These are phyloP conservation scores for Coemansia sp. DNA, from an alignment of 192 early-diverging fungal genomes.

Conservation along the genomic window DNA sequence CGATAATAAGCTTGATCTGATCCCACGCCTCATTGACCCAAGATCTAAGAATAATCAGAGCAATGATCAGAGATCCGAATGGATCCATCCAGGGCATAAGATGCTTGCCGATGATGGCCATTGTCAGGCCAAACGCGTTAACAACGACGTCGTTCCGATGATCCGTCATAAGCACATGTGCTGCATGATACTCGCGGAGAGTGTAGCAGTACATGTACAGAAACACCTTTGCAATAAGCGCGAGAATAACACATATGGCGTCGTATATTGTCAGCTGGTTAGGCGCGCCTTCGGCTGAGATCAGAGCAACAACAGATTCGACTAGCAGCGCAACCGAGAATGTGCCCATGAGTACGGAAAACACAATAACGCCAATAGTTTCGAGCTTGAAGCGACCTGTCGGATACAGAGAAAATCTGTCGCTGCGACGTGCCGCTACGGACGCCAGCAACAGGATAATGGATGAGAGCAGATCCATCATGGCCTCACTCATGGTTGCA, in stretches of 20 bases:
- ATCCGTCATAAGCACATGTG: conserved; percentile 64
- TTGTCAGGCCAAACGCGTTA: conserved; percentile 67
- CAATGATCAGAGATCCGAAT: conserved; percentile 64
- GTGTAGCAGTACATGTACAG: conserved; percentile 69
- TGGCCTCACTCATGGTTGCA: conserved; percentile 77
- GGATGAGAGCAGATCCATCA: conserved; percentile 75
- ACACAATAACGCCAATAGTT: conserved; percentile 76
- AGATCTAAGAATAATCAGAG: conserved; percentile 65
- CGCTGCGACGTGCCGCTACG: conserved; percentile 55
- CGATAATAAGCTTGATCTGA: conserved; percentile 74
- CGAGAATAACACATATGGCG: conserved; percentile 55
- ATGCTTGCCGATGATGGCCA: conserved; percentile 60
- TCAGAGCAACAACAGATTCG: conserved; percentile 62
- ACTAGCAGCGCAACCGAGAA: conserved; percentile 68
- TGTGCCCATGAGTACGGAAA: conserved; percentile 73
- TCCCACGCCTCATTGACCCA: conserved; percentile 69
- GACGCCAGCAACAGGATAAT: conserved; percentile 63
- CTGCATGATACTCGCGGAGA: conserved; percentile 56
- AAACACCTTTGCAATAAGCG: conserved; percentile 60
- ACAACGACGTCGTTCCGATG: conserved; percentile 75
- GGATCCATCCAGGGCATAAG: conserved; percentile 71
- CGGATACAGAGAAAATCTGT: conserved; percentile 68
- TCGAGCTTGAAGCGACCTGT: conserved; percentile 75
- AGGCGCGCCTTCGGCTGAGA: conserved; percentile 38
- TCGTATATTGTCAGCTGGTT: conserved; percentile 52